Base-by-base conservation (phyloP, 345 rosid species). In the Ailanthus altissimus region DNA sequence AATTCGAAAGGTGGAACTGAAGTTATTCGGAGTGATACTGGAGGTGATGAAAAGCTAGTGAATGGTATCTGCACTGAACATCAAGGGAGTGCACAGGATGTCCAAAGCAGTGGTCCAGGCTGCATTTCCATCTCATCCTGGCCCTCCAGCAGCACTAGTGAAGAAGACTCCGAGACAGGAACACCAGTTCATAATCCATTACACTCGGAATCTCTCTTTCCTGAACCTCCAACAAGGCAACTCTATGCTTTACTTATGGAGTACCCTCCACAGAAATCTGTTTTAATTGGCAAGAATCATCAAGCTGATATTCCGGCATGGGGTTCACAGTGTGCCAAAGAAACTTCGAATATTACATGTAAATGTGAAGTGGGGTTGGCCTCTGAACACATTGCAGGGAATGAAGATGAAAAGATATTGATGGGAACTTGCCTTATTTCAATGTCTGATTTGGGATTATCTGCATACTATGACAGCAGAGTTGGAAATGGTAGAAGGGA, bases 381-480 rank as follows among this genome's bases (percentile, higher is more conserved):
- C 56, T 49, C 50, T 7, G 67, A 73, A 59, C 18, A 20, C 18
- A 43, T 2, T 8, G 28, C 5, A 54, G 72, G 47, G 50, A 78
- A 42, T 64, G 85, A 67, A n/a, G 12, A 78, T 11, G 92, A 87
- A 78, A 63, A 49, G 47, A 78, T 62, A 38, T 74, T 80, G 74
- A 81, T 85, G 85, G 97, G 98, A 15, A 85, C 89, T 78, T 89
- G 92, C 81, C 74, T 90, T n/a, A 74, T 88, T 79, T 90, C 96
- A 0, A 85, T 91, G 92, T 85, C 89, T 62, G 83, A 80, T 45
- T 49, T 36, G 0, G 81, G 67, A 50, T 20, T 72, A 56, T 72
- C 49, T 43, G 83, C 67, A 57, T 42, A 16, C 46, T 70, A 75
- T 58, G 66, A 36, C 18, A 53, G 67, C 18, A 63, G 57, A 58